Percentiles rank a stretch among this genome's conserved stretches.
phyloP scores from a whole-genome alignment of 177 flowering plant genomes.

The Vitis hybrid region DNA sequence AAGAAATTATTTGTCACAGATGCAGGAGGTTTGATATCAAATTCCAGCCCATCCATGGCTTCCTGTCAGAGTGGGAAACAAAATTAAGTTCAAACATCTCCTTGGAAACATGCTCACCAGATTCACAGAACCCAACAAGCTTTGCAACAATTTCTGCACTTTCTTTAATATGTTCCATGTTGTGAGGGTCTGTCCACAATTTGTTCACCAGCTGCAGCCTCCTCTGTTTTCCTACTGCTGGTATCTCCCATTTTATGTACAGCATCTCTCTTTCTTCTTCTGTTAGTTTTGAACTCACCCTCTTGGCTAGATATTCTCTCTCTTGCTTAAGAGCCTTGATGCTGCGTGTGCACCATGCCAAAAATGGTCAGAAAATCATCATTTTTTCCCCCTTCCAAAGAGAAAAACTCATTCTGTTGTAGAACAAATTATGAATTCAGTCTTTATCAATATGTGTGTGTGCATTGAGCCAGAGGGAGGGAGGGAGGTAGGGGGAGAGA shows the following conservation, averaged over 20 bases:
- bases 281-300: constrained; percentile 58
- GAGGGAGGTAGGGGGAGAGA: neutral
- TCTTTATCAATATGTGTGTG: no score
- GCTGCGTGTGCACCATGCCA: constrained; percentile 30
- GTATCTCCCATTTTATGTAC: constrained; percentile 75
- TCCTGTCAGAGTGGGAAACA: constrained; percentile 56
- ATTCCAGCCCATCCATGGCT: constrained; percentile 84
- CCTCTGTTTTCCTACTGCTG: constrained; percentile 70
- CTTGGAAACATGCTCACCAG: constrained; percentile 61
- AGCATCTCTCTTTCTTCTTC: constrained; percentile 70
- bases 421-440: no score
- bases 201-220: constrained; percentile 68
- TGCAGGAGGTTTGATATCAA: constrained; percentile 70
- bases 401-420: no score
- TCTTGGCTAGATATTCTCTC: constrained; percentile 73
- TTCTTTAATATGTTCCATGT: constrained; percentile 67
- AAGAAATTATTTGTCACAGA: constrained; percentile 28
- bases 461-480: neutral
- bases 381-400: neutral
- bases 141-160: constrained; percentile 81
- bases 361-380: neutral
- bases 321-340: constrained; percentile 81
- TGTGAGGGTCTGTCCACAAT: constrained; percentile 78
- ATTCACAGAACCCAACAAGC: constrained; percentile 77
- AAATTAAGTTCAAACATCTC: constrained; percentile 85